These are phyloP conservation scores for Fusarium sp. DNA, from an alignment of 2,329 filamentous ascomycete genomes.

Conservation along the genomic window DNA sequence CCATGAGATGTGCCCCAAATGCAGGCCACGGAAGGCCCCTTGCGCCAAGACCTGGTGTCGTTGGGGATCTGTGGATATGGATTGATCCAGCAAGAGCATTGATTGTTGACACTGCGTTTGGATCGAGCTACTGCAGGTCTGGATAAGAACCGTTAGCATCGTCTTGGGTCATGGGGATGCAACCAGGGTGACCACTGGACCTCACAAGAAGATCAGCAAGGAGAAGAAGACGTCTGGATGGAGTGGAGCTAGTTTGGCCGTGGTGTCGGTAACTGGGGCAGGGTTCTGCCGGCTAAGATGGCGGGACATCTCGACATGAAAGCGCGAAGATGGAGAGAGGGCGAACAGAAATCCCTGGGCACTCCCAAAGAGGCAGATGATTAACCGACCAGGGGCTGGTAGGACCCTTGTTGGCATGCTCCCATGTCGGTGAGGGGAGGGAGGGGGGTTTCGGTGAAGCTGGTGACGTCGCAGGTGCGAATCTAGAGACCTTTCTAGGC, in stretches of 20 bases:
- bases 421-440: conserved; percentile 8
- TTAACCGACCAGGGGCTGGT: conserved; percentile 12
- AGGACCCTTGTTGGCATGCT: conserved; percentile 12
- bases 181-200: neutral
- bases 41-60: neutral
- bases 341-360: conserved; percentile 16
- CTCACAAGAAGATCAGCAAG: conserved; percentile 3
- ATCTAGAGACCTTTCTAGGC: neutral
- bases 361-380: conserved; percentile 21
- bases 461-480: neutral
- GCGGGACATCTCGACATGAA: conserved; percentile 14
- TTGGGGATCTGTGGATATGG: neutral
- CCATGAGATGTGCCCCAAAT: neutral
- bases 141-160: conserved; percentile 40
- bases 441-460: conserved; percentile 3
- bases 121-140: conserved; percentile 39
- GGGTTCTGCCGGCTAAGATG: conserved; percentile 21
- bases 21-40: neutral
- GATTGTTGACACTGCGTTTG: conserved; percentile 24
- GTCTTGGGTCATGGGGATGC: conserved; percentile 16
- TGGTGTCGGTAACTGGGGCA: conserved; percentile 40
- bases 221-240: conserved; percentile 17
- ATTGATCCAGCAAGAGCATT: neutral
- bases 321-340: conserved; percentile 9
- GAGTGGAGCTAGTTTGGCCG: conserved; percentile 36